Conservation (phyloP, 495 filamentous ascomycete species). For the Chaetomium cochliodes region DNA sequence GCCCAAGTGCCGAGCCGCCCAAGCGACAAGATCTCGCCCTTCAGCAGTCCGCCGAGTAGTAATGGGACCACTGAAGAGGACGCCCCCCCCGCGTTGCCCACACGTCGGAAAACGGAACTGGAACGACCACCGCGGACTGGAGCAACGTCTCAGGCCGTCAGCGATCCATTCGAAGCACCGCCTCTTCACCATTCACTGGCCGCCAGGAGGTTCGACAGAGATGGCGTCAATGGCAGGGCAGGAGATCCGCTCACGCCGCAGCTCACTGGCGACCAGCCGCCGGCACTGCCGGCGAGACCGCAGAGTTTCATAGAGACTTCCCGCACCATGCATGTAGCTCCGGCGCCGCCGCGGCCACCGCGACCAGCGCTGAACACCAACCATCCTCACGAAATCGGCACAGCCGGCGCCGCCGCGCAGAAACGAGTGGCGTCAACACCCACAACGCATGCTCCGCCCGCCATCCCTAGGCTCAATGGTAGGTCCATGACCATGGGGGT, state of each 20-base stretch:
- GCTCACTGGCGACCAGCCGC: conserved; percentile 51
- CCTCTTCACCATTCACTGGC: conserved; percentile 51
- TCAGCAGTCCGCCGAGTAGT: conserved; percentile 84
- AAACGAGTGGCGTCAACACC: conserved; percentile 55
- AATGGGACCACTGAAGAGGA: conserved; percentile 57
- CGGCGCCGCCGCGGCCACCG: conserved; percentile 48
- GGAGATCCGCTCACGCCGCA: conserved; percentile 36
- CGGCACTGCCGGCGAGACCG: conserved; percentile 60
- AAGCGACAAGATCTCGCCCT: conserved; percentile 66
- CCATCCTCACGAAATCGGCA: conserved; percentile 32
- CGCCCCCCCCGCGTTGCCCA: conserved; percentile 43
- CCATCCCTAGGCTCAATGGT: conserved; percentile 43
- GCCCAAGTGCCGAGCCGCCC: conserved; percentile 36
- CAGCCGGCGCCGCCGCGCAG: conserved; percentile 32
- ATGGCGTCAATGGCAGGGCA: conserved; percentile 40
- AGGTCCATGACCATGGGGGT: conserved; percentile 51
- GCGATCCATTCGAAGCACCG: conserved; percentile 53
- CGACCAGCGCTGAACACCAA: conserved; percentile 42
- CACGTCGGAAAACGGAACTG: conserved; percentile 38
- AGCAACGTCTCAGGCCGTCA: conserved; percentile 31
- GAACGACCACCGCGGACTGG: conserved; percentile 29
- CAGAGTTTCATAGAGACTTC: conserved; percentile 36
- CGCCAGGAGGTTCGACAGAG: conserved; percentile 39
- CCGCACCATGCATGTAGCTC: conserved; percentile 25
- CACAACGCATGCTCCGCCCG: conserved; percentile 42